Evolutionary conservation across 2,329 filamentous ascomycete species (phyloP).

Genomic region (Thyridium curvatum): DNA sequence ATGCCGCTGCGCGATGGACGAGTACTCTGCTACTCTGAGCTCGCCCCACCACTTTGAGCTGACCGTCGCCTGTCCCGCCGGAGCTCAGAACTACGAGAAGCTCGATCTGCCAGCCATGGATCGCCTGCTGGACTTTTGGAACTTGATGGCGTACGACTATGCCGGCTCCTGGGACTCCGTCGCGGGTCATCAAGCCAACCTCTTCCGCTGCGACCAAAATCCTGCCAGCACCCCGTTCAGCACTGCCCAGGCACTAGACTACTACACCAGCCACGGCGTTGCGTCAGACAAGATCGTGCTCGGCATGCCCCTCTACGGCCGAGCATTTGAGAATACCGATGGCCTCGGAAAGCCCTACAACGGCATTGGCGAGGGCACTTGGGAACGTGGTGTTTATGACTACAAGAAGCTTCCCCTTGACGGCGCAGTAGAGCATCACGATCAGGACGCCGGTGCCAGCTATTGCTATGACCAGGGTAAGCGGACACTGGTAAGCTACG

Average conservation of each 20-base stretch:
- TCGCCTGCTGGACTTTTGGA: constrained; percentile 64
- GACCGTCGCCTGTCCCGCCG: constrained; percentile 59
- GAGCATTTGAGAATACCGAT: constrained; percentile 72
- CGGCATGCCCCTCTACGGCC: constrained; percentile 89
- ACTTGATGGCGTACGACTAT: constrained; percentile 85
- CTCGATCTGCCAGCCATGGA: constrained; percentile 62
- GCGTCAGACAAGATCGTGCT: constrained; percentile 69
- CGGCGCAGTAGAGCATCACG: constrained; percentile 58
- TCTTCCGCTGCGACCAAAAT: constrained; percentile 53
- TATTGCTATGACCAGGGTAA: constrained; percentile 66
- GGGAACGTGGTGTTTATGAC: constrained; percentile 82
- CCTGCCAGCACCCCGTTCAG: constrained; percentile 71
- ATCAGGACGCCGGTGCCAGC: constrained; percentile 59
- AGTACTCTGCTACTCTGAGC: constrained; percentile 39
- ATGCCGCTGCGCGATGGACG: constrained; percentile 52
- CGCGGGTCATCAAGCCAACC: constrained; percentile 75
- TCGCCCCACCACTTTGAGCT: constrained; percentile 52
- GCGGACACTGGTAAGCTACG: constrained; percentile 71
- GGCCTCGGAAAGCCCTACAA: constrained; percentile 64
- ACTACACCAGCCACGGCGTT: constrained; percentile 64
- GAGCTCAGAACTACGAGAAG: constrained; percentile 54
- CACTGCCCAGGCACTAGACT: constrained; percentile 61
- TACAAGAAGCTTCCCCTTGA: constrained; percentile 76
- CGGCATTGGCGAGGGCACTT: constrained; percentile 72
- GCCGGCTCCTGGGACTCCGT: constrained; percentile 72